phyloP scores from a whole-genome alignment of 169 alveolate species.

The Plasmodium billcollinsi region DNA sequence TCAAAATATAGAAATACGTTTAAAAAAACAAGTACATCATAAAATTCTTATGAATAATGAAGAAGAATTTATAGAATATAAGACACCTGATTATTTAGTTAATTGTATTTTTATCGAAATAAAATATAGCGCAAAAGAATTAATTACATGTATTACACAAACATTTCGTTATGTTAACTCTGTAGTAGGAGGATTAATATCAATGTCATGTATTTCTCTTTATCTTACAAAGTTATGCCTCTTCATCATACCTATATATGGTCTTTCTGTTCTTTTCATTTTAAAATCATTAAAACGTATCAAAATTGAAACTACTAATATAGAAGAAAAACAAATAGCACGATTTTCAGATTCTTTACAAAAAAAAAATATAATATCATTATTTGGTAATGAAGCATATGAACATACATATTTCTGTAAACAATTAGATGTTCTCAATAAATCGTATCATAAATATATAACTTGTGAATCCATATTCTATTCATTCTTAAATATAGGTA shows the following conservation, averaged over 20 bases:
- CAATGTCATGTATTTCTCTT: slow-evolving; percentile 39
- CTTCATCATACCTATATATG: slow-evolving; percentile 44
- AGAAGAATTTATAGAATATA: slow-evolving; percentile 28
- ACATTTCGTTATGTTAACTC: slow-evolving; percentile 45
- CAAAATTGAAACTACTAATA: slow-evolving; percentile 13
- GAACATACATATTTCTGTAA: slow-evolving; percentile 56
- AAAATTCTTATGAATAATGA: slow-evolving; percentile 39
- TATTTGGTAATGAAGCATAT: slow-evolving; percentile 61
- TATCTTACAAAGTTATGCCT: slow-evolving; percentile 54
- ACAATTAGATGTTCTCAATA: slow-evolving; percentile 5
- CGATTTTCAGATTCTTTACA: slow-evolving; percentile 58
- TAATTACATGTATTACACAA: slow-evolving; percentile 66
- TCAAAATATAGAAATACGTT: slow-evolving; percentile 24
- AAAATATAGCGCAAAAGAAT: slow-evolving; percentile 33
- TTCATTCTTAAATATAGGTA: slow-evolving; percentile 66
- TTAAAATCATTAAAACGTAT: slow-evolving; percentile 37
- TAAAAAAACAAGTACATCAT: slow-evolving; percentile 39
- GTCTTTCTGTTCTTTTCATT: slow-evolving; percentile 18
- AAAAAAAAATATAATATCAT: slow-evolving; percentile 57
- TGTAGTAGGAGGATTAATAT: slow-evolving; percentile 47
- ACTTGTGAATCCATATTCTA: slow-evolving; percentile 50
- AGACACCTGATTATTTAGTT: slow-evolving; percentile 48
- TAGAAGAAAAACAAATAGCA: slow-evolving; percentile 75
- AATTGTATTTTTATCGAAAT: slow-evolving; percentile 59
- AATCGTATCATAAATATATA: slow-evolving; percentile 24